Evolutionary conservation across 768 basidiomycete genomes (phyloP), one percentile per base, ranked within the genome.

Genomic region (Punctularia strigosozonata): DNA sequence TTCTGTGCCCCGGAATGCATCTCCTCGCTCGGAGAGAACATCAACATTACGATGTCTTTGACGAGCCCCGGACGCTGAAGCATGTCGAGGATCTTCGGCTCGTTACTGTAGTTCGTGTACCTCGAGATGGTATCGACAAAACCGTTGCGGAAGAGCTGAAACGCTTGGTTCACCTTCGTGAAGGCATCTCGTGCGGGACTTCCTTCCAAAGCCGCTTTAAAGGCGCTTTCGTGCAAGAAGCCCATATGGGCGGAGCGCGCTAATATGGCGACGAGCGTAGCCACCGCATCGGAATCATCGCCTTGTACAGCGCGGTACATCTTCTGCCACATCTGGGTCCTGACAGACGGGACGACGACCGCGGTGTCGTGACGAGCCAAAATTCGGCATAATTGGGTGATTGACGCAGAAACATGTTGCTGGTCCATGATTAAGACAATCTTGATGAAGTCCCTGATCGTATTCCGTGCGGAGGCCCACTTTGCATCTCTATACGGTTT

Each of bases 1-100:
- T 73, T 72, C 54, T 90, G 84, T 1, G 80, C 84, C 8, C 82
- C 77, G 31, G 68, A 63, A 48, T 85, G 84, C 13, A 92, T 60
- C 12, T 75, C 71, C 15, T 79, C 77, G 22, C 80, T 66, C 0
- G 94, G 91, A 15, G 90, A 97, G 23, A 98, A 62, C 54, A 94
- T 73, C 25, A 94, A 67, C 25, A 67, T 55, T 42, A 80, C 71
- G 31, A 81, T 57, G 33, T 77, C 62, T 47, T 73, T 67, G 4
- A 73, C 75, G 20, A 82, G 68, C 10, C 67, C 73, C 2, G 71
- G 65, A 5, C 58, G 63, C 33, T 59, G 56, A 35, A 92, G 64
- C 23, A 92, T 55, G 5, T 70, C 59, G 34, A 73, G 59, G 14
- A 77, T 60, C 28, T 65, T 55, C n/a, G 60, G 49, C 6, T 74